Percentiles rank a stretch among this genome's conserved stretches.
Evolutionary conservation across 441 rosid species (phyloP).

Genomic region (Lepidium campestre): DNA sequence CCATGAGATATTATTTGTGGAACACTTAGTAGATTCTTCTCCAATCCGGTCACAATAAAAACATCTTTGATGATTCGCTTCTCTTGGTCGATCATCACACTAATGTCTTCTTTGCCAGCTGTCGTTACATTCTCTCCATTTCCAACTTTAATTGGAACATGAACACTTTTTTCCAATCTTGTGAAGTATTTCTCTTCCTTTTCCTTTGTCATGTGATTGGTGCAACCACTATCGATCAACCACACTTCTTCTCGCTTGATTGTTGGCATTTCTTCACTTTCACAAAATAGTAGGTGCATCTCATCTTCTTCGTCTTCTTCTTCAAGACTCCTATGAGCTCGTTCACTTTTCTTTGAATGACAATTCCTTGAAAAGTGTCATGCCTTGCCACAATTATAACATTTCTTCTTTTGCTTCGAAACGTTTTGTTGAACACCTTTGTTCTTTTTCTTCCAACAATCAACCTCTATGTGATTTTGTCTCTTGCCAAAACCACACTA

Average conservation of each 20-base stretch:
- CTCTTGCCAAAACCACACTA: background rate
- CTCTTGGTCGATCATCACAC: background rate
- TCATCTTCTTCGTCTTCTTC: background rate
- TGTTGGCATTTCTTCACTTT: background rate
- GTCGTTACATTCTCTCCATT: background rate
- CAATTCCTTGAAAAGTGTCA: background rate
- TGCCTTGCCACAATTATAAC: background rate
- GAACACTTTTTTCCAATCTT: background rate
- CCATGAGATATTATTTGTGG: background rate
- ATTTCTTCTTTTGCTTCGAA: background rate
- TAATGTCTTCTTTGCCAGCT: background rate
- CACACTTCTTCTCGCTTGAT: background rate
- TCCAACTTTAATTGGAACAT: background rate
- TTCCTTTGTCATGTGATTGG: background rate
- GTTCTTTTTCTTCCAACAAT: background rate
- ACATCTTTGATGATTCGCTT: background rate
- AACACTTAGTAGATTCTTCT: background rate
- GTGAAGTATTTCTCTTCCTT: background rate
- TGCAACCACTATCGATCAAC: background rate
- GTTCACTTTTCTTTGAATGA: background rate
- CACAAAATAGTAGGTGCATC: background rate
- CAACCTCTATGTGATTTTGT: background rate
- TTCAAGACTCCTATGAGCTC: background rate
- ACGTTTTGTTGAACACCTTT: background rate
- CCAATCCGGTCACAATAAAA: background rate